Base-by-base conservation (phyloP, 352 stramenopile genomes). In the Elongisporangium undulatum region DNA sequence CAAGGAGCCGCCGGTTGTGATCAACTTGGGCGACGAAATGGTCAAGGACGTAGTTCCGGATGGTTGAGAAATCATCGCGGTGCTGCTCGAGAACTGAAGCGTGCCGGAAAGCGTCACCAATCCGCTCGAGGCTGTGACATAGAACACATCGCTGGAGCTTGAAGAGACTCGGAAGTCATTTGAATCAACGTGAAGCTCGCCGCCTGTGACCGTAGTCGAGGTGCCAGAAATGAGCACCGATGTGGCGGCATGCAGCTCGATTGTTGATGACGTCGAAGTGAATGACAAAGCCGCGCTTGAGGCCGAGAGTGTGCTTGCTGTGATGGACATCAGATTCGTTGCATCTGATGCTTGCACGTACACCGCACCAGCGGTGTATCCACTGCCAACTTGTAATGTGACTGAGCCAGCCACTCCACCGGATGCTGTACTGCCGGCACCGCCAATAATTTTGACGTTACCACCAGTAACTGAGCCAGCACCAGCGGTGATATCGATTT, bases 101-200 rank as follows among this genome's bases (percentile, higher is more conserved):
- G 69, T 58, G 2, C 66, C 71, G 17, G 71, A 57, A 12, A 82
- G 55, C 21, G 68, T 45, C 41, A 82, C 68, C 22, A 54, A 50
- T 39, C 66, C 67, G 22, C 24, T 55, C 2, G 62, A 38, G 19
- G 70, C 59, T 38, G 71, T 59, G 19, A 82, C 75, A 49, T 66
- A 63, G 38, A 84, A 66, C 23, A 79, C 64, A 26, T 80, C 52
- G 39, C 41, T 60, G 21, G 52, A 49, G 49, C 55, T 54, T 41
- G 62, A 63, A 21, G 70, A 79, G 16, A 82, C 72, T 7, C 55
- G 63, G 55, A 85, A 70, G 52, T 79, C 58, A 34, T 84, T 62
- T 49, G 68, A 76, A 52, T 83, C 72, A 20, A 90, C 74, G 48
- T 77, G 59, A 54, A 90, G 66, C 10, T 55, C 29, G 12, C 74